Base-by-base conservation (phyloP, 352 stramenopile genomes). In the Phytophthora pseudosyringae region DNA sequence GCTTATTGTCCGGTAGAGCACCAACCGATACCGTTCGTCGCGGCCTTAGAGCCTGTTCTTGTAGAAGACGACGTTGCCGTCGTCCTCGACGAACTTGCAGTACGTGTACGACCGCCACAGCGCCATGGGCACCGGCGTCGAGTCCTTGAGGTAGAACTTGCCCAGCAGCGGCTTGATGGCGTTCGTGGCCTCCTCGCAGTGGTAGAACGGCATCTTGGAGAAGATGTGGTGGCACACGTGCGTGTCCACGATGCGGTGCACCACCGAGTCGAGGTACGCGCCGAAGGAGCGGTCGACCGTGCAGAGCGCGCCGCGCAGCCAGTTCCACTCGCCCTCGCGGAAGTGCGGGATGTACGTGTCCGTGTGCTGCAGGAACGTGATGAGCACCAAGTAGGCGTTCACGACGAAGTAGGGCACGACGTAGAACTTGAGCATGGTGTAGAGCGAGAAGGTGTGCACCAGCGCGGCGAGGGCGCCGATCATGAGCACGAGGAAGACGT, bases 161-260 rank as follows among this genome's bases (percentile, higher is more conserved):
- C 93, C 94, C 41, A 99, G 77, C 48, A 95, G 83, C 8, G 83
- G 93, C 78, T 97, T 97, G 56, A 99, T 89, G 45, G 92, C 89
- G 39, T 94, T 75, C 8, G 97, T 99, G 10, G 97, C 97, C 59
- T 99, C 94, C 53, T 95, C 70, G 9, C 96, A 97, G 78, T 99
- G 95, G 88, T 99, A 99, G 75, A 98, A 99, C 13, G 97, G 97
- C 93, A 99, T 98, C 83, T 99, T 98, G 73, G 96, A 98, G 77
- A 99, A 99, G 49, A 99, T 91, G 78, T 99, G 97, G 80, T 99
- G 97, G 51, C 84, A 92, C 52, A 99, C 97, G 81, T 99, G 97
- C 36, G 97, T 99, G 82, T 97, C 95, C 33, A 94, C 89, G 75
- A 99, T 99, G 80, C 97, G 95, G 84, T 99, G 97, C 71, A 99